Evolutionary conservation across 768 basidiomycete species (phyloP).

Genomic region (Daedaleopsis nitida): DNA sequence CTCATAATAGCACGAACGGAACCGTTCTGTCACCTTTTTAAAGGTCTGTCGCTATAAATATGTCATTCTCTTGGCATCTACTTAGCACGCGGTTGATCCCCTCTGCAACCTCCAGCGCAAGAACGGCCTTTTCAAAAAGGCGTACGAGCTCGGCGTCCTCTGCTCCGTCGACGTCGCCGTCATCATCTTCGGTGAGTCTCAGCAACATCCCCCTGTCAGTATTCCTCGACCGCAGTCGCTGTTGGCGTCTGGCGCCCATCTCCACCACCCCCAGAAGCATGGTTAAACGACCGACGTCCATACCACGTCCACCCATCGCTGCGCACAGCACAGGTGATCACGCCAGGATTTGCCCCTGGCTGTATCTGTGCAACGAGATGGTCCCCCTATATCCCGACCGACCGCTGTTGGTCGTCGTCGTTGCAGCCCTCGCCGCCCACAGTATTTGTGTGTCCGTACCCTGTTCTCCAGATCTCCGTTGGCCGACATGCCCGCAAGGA

Average conservation of each 20-base stretch:
- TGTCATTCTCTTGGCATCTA: conserved; percentile 56
- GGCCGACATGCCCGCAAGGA: neutral
- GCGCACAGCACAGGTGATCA: neutral
- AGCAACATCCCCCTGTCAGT: conserved; percentile 18
- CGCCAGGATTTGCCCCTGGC: no score
- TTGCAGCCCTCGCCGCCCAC: no score
- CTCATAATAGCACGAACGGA: conserved; percentile 82
- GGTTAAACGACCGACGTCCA: neutral
- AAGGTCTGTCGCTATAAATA: conserved; percentile 58
- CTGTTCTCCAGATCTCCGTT: neutral
- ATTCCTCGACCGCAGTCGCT: neutral
- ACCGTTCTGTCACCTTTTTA: conserved; percentile 88
- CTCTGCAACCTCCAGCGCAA: conserved; percentile 58
- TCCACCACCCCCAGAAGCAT: neutral
- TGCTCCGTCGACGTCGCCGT: conserved; percentile 89
- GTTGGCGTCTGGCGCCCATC: neutral
- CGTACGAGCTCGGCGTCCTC: conserved; percentile 87
- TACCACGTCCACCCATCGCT: neutral
- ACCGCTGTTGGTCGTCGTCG: no score
- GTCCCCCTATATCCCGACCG: no score
- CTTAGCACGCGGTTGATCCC: conserved; percentile 40
- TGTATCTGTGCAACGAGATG: no score
- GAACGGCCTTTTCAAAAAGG: conserved; percentile 90
- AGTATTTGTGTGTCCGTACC: no score
- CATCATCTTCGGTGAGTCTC: conserved; percentile 72